Evolutionary conservation across 2,329 filamentous ascomycete species (phyloP), one percentile per base, ranked within the genome.

Genomic region (Juglanconis sp.): DNA sequence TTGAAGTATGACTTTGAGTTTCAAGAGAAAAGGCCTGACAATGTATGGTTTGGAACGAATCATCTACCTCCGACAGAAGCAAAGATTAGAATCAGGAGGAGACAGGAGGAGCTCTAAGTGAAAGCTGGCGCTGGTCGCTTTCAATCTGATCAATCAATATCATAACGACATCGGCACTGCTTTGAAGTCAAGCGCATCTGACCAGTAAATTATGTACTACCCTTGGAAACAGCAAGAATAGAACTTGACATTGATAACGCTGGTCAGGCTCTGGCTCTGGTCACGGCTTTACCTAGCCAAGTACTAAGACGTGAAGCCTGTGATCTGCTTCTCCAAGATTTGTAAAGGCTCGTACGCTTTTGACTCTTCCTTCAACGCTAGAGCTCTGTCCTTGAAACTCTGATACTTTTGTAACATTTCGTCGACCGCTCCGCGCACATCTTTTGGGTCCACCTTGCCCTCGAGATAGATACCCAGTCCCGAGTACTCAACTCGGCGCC

Each of bases 41-140:
- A 73, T 62, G 42, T 68, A 34, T 73, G 69, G 69, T 67, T 72
- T 50, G 68, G 69, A 4, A 64, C 66, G 31, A 69, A 64, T 17
- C 63, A 68, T 30, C 57, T 69, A 2, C 70, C 71, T 10, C 71
- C 72, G 7, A 64, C 71, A 60, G 65, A 67, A 42, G 67, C 67
- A 24, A 69, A 62, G 11, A 65, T 74, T 13, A 62, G 59, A n/a
- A 62, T 73, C 42, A 62, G 63, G 62, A 65, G 65, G 58, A 65
- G 67, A 62, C 38, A 64, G 11, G 32, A 59, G 53, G 34, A 59
- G 15, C 11, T 49, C 17, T 59, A 49, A 53, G 49, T 35, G 24
- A 47, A 17, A 47, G 17, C 5, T 10, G 17, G 15, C 44, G 6
- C 13, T 47, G n/a, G n/a, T 17, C 15, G 44, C 10, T 24, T 24